Evolutionary conservation across 768 basidiomycete genomes (phyloP), one percentile per base, ranked within the genome.

Genomic region (Pilatotrama ljubarskyi): DNA sequence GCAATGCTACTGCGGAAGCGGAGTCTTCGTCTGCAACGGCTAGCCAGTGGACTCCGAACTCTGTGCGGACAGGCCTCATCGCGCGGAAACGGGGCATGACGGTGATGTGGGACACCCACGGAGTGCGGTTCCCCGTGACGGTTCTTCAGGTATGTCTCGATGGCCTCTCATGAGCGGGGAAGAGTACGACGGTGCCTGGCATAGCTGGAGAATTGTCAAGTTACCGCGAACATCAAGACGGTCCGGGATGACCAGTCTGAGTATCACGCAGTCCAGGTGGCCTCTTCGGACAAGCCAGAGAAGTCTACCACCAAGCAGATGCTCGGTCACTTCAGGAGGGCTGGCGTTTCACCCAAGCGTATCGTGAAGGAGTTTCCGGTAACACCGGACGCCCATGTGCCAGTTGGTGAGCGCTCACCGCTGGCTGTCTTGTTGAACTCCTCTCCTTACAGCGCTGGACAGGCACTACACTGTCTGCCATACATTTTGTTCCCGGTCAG

Each of bases 21-120:
- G 74, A 61, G 64, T 66, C 68, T 29, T 55, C 64, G 25, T 59
- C 69, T 4, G 59, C 68, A 9, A 55, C 69, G 15, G 67, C 77
- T 38, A 61, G 78, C 11, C 87, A 90, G 82, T 97, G 95, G 95
- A 85, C 85, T 5, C 87, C 95, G 47, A 79, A 82, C 61, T 94
- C 93, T 7, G 82, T 90, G 63, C 84, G 97, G 58, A 96, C 95
- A 0, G 97, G 97, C 8, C 79, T 97, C 62, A 89, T 99, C 72
- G 96, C 94, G 24, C 83, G 89, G 58, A 99, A 99, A 79, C 86
- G 93, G 56, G 97, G 97, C 44, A 98, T 98, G 97, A 90, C 92
- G 10, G 84, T 84, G 14, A 76, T 98, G 69, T 98, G 93, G 92
- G 91, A 95, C 70, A 84, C 90, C 71, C 88, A 93, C 58, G 97